Base-by-base conservation (phyloP, 306 rosid species). In the Styphnolobium japonicum region DNA sequence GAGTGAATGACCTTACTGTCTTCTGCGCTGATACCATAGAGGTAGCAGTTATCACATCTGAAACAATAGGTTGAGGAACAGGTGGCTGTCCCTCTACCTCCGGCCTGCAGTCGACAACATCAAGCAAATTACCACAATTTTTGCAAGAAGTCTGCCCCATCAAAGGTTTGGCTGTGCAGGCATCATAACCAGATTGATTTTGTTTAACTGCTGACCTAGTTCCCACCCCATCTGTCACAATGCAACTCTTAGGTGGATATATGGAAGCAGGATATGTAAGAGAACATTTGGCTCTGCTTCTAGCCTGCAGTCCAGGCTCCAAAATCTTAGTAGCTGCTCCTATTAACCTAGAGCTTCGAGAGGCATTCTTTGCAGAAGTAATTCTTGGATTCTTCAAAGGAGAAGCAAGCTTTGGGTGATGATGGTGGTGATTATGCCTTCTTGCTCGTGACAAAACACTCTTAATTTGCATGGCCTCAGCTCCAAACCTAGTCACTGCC, bases 311-410 rank as follows among this genome's bases (percentile, higher is more conserved):
- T 34, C 97, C 92, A 9, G 98, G 97, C 85, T 94, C 98, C 87
- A 94, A 89, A 79, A 94, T 89, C 79, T 77, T 89, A 67, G 97
- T 85, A 29, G 98, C 98, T 14, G 97, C 97, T 71, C 90, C 97
- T 27, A 94, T 87, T 76, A 92, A 83, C 77, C 97, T 91, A 12
- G 97, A 88, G 77, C 90, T 87, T 37, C 90, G 86, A 68, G 89
- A 88, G 34, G 49, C 85, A 56, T 83, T 85, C 82, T 84, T 94
- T 16, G 88, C 88, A 0, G 89, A 87, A 62, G 87, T 53, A 67
- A 84, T 82, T 85, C 86, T 84, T 0, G 97, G 94, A 79, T 90
- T 87, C 84, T 85, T 94, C 67, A 88, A 71, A 9, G 92, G 91
- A 65, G 98, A 73, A 42, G 83, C 88, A 78, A 92, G 84, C 83